Evolutionary conservation across 768 basidiomycete species (phyloP), one percentile per base, ranked within the genome.

Genomic region (Tephrocybe sp.): DNA sequence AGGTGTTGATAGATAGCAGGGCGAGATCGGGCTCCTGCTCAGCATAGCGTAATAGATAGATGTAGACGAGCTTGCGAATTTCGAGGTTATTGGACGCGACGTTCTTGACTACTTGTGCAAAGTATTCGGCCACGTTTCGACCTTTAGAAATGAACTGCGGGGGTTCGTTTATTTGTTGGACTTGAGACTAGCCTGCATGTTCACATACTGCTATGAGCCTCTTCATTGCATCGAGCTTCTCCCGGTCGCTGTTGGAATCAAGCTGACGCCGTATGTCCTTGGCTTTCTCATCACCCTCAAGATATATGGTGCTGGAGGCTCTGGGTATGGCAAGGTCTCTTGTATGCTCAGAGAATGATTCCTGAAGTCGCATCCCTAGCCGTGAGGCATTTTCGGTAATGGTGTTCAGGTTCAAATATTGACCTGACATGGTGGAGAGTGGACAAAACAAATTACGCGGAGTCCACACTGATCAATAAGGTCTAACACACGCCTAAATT

Each of bases 61-160:
- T 96, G 69, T 98, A 98, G 33, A 98, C 93, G 46, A 99, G 84
- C 71, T 98, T 98, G 53, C 96, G 85, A 61, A 96, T 88, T 68
- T 97, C 93, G 43, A 98, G 83, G 63, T 92, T 91, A 49, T 85
- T 83, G 2, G 93, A 90, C 1, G 93, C 93, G 34, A 98, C 96
- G 61, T 95, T 95, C 75, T 95, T 98, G 61, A 98, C 94, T 23
- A 99, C 97, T 63, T 90, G 90, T 4, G 97, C 90, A 63, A 98
- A 98, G 79, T 93, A 95, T 54, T 87, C 83, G 21, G 94, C 88
- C 57, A 97, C 91, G 58, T 93, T 88, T 48, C 91, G 86, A 43
- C 87, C 86, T 74, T 96, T 95, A 33, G 91, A 93, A 48, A 96
- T 95, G 68, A 96, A 81, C 92, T 94, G 63, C 34, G 40, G 32